Conservation (phyloP, 805 yeast species). For the Komagataella pseudopastoris region DNA sequence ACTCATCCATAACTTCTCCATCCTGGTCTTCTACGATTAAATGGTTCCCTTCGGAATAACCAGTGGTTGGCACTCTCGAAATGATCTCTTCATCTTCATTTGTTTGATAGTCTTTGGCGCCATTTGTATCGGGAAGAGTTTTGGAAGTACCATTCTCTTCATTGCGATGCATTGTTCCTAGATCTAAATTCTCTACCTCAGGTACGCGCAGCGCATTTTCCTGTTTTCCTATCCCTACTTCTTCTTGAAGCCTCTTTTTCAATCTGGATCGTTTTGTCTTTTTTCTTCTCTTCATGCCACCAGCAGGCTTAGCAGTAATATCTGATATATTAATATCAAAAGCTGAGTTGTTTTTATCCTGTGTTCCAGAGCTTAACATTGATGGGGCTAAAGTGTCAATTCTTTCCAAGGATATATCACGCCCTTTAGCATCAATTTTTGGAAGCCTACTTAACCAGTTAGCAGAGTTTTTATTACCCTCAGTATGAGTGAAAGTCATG, state of each 20-base stretch:
- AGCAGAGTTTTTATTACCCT: constrained; percentile 36
- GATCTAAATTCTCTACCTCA: constrained; percentile 18
- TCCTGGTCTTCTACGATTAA: constrained; percentile 69
- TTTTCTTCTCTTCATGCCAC: constrained; percentile 49
- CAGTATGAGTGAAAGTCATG: constrained; percentile 71
- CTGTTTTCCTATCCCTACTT: constrained; percentile 6
- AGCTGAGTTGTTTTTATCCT: constrained; percentile 4
- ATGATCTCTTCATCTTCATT: constrained; percentile 8
- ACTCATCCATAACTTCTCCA: constrained; percentile 55
- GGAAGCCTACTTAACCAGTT: constrained; percentile 84
- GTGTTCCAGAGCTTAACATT: constrained; percentile 6
- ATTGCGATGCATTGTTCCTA: constrained; percentile 15
- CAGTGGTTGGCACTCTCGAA: constrained; percentile 20
- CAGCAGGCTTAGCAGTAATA: constrained; percentile 54
- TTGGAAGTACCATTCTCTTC: constrained; percentile 20
- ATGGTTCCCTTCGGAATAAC: constrained; percentile 56
- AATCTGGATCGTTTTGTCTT: constrained; percentile 13
- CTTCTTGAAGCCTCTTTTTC: constrained; percentile 3
- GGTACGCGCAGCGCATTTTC: constrained; percentile 17
- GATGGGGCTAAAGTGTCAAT: constrained; percentile 51
- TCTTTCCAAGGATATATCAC: constrained; percentile 72
- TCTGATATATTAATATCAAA: constrained; percentile 7
- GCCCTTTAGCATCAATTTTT: constrained; percentile 53
- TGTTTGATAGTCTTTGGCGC: background rate
- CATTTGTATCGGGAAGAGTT: constrained; percentile 5